A percentile compares a stretch with the other conserved stretches of the same genome.
phyloP scores from a whole-genome alignment of 345 rosid genomes.

The Triadica sebifera region DNA sequence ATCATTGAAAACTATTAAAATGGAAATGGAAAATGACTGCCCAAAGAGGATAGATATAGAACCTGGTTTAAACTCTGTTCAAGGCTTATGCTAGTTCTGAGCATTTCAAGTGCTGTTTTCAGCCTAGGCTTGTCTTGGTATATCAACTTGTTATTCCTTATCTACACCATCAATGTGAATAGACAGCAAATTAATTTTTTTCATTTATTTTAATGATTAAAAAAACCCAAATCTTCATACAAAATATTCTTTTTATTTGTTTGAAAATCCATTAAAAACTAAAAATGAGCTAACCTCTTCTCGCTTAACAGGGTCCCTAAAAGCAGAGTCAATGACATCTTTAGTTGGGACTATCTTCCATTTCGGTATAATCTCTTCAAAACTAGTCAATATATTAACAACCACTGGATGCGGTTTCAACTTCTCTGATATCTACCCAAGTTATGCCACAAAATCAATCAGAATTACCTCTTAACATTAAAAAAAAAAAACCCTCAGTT shows the following conservation, averaged over 20 bases:
- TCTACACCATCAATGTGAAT: constrained; percentile 29
- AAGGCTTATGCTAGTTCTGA: constrained; percentile 79
- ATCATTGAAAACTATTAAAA: too few species aligned
- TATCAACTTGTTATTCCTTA: constrained; percentile 82
- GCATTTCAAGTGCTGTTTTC: constrained; percentile 93
- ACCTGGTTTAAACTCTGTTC: constrained; percentile 73
- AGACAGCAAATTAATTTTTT: too few species aligned
- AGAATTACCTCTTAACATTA: not conserved
- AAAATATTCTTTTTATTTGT: too few species aligned
- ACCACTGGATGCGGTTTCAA: constrained; percentile 91
- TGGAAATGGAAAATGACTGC: not conserved
- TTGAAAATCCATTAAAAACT: not conserved
- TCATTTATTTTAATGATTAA: too few species aligned
- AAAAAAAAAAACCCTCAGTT: not conserved
- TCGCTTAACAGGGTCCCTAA: constrained; percentile 79
- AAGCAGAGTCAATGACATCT: constrained; percentile 78
- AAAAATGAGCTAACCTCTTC: constrained; percentile 49
- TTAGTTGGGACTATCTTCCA: constrained; percentile 96
- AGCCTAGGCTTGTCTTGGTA: constrained; percentile 96
- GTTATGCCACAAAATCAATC: not conserved
- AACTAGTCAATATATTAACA: constrained; percentile 65
- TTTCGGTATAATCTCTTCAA: constrained; percentile 86
- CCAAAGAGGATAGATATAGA: not conserved
- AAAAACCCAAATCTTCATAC: too few species aligned
- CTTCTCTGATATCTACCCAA: constrained; percentile 76